These are phyloP conservation scores for Sclerotinia borealis DNA, from an alignment of 2,329 filamentous ascomycete genomes.

Conservation along the genomic window DNA sequence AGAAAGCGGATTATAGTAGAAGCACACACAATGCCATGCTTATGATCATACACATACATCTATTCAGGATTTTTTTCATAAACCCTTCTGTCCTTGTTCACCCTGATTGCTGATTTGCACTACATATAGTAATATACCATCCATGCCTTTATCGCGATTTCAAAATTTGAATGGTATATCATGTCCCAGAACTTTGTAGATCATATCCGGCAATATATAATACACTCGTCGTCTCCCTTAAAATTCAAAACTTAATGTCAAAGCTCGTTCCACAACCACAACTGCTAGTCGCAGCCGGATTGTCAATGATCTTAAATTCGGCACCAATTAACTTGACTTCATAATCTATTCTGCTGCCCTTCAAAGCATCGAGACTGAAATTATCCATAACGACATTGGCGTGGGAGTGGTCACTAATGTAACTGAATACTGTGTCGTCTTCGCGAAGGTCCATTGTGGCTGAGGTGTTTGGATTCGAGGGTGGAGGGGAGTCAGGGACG, in stretches of 20 bases:
- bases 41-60: not conserved
- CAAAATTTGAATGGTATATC: not conserved
- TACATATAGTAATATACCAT: not conserved
- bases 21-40: not conserved
- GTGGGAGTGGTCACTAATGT: constrained; percentile 52
- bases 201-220: not conserved
- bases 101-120: not conserved
- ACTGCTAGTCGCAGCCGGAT: constrained; percentile 84
- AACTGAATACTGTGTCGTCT: constrained; percentile 78
- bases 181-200: not conserved
- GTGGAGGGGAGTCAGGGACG: constrained; percentile 4
- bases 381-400: constrained; percentile 88
- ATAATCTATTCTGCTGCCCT: constrained; percentile 93
- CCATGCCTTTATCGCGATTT: not conserved
- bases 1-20: no score
- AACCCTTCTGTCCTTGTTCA: not conserved
- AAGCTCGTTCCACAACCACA: constrained; percentile 98
- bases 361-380: constrained; percentile 78
- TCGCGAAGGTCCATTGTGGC: constrained; percentile 44
- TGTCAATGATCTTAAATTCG: constrained; percentile 95
- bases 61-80: not conserved
- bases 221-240: not conserved
- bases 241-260: constrained; percentile 66
- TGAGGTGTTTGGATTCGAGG: not conserved
- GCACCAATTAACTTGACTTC: constrained; percentile 91